Percentiles rank a stretch among this genome's conserved stretches.
phyloP scores from a whole-genome alignment of 331 rosid genomes.

The Arachis monticola region DNA sequence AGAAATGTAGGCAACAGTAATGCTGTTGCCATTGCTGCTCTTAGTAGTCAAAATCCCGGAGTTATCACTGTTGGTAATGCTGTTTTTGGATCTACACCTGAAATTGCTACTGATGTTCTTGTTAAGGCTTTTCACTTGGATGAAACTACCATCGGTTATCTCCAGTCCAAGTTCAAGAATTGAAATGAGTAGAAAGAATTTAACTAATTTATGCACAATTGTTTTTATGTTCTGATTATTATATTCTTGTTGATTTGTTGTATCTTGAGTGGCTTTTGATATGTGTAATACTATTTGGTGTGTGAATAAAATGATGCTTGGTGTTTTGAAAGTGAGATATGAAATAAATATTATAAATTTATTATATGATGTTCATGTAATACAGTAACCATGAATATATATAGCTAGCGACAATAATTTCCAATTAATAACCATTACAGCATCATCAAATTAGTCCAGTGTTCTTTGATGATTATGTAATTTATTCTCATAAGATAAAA shows the following conservation, averaged over 20 bases:
- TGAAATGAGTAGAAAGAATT: neutral
- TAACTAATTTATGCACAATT: neutral
- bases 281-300: too few relatives aligned
- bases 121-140: constrained; percentile 58
- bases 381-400: neutral
- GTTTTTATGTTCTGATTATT: neutral
- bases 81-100: constrained; percentile 62
- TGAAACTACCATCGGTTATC: constrained; percentile 3
- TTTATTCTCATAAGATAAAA: neutral
- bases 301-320: too few relatives aligned
- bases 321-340: neutral
- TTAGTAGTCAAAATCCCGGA: constrained; percentile 70
- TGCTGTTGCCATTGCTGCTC: constrained; percentile 61
- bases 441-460: constrained; percentile 7
- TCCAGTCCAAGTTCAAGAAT: constrained; percentile 57
- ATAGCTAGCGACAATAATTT: too few relatives aligned
- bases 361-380: neutral
- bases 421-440: neutral
- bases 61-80: constrained; percentile 56
- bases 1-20: constrained; percentile 51
- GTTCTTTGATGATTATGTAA: neutral
- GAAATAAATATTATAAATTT: neutral
- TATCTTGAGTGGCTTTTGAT: neutral
- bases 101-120: constrained; percentile 47
- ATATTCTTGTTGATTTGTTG: neutral